Conservation (phyloP, 345 rosid genomes). For the Gossypium sturtianum region DNA sequence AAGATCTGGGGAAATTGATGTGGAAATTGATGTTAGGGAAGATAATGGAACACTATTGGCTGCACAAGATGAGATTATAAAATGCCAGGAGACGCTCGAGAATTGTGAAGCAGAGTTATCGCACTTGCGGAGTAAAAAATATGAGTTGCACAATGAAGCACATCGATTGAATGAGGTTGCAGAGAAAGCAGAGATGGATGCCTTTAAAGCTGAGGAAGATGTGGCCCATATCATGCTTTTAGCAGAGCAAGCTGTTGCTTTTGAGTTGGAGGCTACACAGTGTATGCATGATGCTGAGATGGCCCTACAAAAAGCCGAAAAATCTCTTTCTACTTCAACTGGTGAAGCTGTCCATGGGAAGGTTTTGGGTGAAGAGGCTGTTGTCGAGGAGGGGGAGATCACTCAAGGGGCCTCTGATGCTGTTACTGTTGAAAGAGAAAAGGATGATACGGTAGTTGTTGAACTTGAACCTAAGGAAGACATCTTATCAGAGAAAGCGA, state of each 20-base stretch:
- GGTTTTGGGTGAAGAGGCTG: neutral
- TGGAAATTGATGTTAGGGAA: neutral
- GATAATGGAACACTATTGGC: neutral
- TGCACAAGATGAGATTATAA: neutral
- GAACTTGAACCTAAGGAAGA: neutral
- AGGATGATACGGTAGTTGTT: neutral
- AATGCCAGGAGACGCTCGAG: conserved; percentile 1
- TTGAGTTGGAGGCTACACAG: neutral
- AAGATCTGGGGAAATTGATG: neutral
- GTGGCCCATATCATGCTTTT: neutral
- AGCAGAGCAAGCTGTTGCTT: conserved; percentile 5
- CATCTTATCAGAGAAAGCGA: neutral
- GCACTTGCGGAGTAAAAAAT: neutral
- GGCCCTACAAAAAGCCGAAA: neutral
- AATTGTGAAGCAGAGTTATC: neutral
- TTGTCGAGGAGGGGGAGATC: neutral
- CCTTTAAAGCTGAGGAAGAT: neutral
- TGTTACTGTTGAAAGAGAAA: neutral
- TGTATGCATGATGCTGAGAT: neutral
- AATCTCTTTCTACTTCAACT: neutral
- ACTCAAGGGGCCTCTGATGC: neutral
- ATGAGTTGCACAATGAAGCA: neutral
- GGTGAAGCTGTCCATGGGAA: neutral
- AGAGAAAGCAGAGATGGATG: neutral
- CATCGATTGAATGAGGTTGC: neutral